These are phyloP conservation scores for Flueggea neowawraea DNA, from an alignment of 441 rosid species.

Conservation along the genomic window DNA sequence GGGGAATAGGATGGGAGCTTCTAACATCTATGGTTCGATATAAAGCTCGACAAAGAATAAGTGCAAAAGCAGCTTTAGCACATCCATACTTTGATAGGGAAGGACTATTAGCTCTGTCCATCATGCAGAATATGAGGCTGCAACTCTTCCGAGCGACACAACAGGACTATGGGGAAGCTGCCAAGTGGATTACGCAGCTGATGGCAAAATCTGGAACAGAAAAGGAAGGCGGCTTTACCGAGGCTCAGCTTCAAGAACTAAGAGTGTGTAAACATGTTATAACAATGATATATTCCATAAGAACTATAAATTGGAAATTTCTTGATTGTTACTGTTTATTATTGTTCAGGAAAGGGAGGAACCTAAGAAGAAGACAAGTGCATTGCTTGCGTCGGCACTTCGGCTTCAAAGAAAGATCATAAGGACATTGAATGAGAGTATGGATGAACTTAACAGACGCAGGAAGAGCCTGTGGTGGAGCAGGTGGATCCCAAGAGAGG, in stretches of 20 bases:
- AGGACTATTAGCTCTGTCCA: conserved; percentile 69
- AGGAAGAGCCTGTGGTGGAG: conserved; percentile 93
- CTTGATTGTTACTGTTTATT: background rate
- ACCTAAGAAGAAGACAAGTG: conserved; percentile 58
- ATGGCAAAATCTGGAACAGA: conserved; percentile 95
- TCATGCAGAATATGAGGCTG: conserved; percentile 82
- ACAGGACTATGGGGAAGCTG: conserved; percentile 88
- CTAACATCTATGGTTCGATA: conserved; percentile 86
- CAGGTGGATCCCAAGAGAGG: conserved; percentile 93
- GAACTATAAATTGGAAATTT: background rate
- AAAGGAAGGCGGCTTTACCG: conserved; percentile 91
- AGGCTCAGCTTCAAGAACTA: conserved; percentile 89
- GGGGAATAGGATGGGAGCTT: conserved; percentile 94
- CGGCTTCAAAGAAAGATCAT: conserved; percentile 71
- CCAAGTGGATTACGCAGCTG: conserved; percentile 63
- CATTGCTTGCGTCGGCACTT: conserved; percentile 73
- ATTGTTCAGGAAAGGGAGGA: conserved; percentile 48
- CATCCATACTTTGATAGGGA: conserved; percentile 82
- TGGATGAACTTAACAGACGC: conserved; percentile 67
- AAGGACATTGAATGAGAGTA: conserved; percentile 64
- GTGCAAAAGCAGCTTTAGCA: conserved; percentile 89
- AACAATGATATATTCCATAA: conserved; percentile 1
- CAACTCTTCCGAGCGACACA: conserved; percentile 77
- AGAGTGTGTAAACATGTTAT: conserved; percentile 36
- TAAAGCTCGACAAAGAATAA: conserved; percentile 84